Conservation (phyloP, 1,284 basidiomycete species). For the Apiotrichum gamsii region DNA sequence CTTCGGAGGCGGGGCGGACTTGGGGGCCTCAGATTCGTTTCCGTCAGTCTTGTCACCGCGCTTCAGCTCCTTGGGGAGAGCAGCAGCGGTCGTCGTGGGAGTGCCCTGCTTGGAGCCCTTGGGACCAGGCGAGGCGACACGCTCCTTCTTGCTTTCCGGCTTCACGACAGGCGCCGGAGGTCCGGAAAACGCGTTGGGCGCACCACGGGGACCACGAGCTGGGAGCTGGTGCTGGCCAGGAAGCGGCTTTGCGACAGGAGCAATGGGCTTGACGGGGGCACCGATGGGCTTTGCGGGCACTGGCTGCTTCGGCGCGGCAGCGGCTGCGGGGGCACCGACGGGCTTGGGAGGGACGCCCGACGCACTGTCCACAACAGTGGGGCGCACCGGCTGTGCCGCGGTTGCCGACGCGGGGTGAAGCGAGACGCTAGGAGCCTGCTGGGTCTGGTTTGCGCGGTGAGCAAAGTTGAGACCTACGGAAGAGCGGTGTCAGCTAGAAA, state of each 20-base stretch:
- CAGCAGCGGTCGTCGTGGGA: not conserved
- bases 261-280: not conserved
- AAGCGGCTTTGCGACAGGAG: not conserved
- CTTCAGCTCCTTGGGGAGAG: slow-evolving; percentile 52
- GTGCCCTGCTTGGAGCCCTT: slow-evolving; percentile 14
- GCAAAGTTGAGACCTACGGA: slow-evolving; percentile 97
- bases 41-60: slow-evolving; percentile 39
- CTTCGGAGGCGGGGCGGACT: slow-evolving; percentile 59
- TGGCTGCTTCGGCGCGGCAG: slow-evolving; percentile 7
- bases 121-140: not conserved
- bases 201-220: slow-evolving; percentile 11
- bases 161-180: slow-evolving; percentile 2
- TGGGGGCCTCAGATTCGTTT: slow-evolving; percentile 57
- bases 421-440: slow-evolving; percentile 45
- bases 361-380: slow-evolving; percentile 23
- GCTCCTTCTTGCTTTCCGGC: slow-evolving; percentile 11
- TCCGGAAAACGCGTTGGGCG: slow-evolving; percentile 5
- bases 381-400: slow-evolving; percentile 41
- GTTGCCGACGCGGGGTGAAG: slow-evolving; percentile 31
- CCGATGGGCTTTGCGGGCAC: slow-evolving; percentile 8
- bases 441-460: slow-evolving; percentile 34
- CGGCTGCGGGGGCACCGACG: slow-evolving; percentile 5
- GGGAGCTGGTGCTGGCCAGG: slow-evolving; percentile 6
- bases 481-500: too few species aligned
- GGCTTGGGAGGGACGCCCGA: slow-evolving; percentile 46